Conservation (phyloP, 2,329 filamentous ascomycete genomes). For the Aspergillus terreus region DNA sequence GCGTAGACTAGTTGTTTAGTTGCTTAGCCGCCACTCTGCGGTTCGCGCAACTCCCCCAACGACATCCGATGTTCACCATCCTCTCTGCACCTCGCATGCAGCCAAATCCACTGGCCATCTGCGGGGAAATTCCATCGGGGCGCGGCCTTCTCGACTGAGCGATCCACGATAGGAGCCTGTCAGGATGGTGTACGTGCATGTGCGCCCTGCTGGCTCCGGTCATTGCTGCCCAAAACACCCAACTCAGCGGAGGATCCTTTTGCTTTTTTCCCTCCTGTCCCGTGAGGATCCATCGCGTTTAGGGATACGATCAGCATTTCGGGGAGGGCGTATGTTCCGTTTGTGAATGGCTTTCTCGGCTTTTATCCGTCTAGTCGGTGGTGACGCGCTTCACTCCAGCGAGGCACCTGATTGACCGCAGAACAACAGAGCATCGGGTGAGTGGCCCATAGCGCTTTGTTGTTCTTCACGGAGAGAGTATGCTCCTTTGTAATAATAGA, state of each 20-base stretch:
- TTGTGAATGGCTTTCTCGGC: constrained; percentile 11
- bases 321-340: constrained; percentile 10
- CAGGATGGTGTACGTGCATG: constrained; percentile 5
- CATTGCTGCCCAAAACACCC: constrained; percentile 23
- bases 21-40: not conserved
- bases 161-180: constrained; percentile 4
- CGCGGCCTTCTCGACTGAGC: too few species aligned
- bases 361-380: constrained; percentile 15
- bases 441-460: not conserved
- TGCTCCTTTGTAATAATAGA: not conserved
- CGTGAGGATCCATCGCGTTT: constrained; percentile 12
- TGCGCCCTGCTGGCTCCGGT: constrained; percentile 17
- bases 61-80: not conserved
- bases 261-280: not conserved
- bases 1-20: not conserved
- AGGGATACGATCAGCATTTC: constrained; percentile 16
- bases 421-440: not conserved
- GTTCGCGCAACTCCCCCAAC: not conserved
- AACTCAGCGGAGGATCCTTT: constrained; percentile 12
- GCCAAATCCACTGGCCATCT: constrained; percentile 3
- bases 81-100: not conserved
- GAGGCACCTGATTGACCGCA: not conserved
- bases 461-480: not conserved
- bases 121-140: constrained; percentile 1
- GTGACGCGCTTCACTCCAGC: constrained; percentile 3